phyloP scores from a whole-genome alignment of 2,329 filamentous ascomycete genomes.

The Triangularia verruculosa region DNA sequence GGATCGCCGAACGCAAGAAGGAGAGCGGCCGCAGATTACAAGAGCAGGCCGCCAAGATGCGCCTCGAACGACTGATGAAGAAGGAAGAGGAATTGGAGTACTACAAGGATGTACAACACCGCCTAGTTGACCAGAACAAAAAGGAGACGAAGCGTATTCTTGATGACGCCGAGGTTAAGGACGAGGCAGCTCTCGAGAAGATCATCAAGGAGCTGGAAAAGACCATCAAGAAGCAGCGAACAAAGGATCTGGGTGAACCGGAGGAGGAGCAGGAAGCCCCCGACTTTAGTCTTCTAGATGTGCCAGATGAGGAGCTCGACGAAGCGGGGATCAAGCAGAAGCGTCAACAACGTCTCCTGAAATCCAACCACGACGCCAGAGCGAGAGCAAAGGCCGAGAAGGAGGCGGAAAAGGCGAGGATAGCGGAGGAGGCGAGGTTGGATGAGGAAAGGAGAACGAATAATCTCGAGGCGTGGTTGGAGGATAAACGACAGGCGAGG shows the following conservation, averaged over 20 bases:
- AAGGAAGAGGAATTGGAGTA: conserved; percentile 96
- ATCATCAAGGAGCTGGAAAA: conserved; percentile 87
- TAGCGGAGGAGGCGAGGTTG: conserved; percentile 76
- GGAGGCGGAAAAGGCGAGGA: conserved; percentile 81
- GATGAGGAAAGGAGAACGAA: conserved; percentile 82
- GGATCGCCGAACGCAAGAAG: conserved; percentile 89
- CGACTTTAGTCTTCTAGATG: conserved; percentile 82
- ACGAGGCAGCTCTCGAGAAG: conserved; percentile 81
- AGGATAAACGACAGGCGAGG: conserved; percentile 75
- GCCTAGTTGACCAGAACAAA: conserved; percentile 74
- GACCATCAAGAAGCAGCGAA: conserved; percentile 82
- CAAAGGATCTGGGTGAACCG: conserved; percentile 83
- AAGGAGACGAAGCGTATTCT: conserved; percentile 85
- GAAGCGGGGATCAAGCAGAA: conserved; percentile 91
- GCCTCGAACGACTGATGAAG: conserved; percentile 87
- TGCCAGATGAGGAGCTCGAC: conserved; percentile 88
- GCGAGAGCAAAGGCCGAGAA: conserved; percentile 95
- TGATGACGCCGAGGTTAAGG: conserved; percentile 87
- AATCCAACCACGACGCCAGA: conserved; percentile 90
- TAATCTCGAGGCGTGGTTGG: conserved; percentile 82
- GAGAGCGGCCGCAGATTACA: conserved; percentile 89
- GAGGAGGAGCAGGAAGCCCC: conserved; percentile 79
- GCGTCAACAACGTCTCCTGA: conserved; percentile 85
- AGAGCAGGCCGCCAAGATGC: conserved; percentile 96
- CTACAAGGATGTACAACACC: conserved; percentile 77